phyloP scores from a whole-genome alignment of 306 rosid species.

The Cucumis sativus region Cucumber_9930_V3 NC_026655.2:26818501-26819000 shows the following conservation, averaged over 20 bases:
- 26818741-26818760: not conserved
- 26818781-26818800: not conserved
- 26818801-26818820: not conserved
- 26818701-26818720: not conserved
- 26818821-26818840: not conserved
- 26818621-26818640: not conserved
- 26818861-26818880: not conserved
- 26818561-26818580: not conserved
- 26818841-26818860: not conserved
- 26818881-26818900: not conserved
- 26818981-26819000: constrained; percentile 87
- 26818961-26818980: constrained; percentile 86
- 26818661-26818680: not conserved
- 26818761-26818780: not conserved
- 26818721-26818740: not conserved
- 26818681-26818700: not conserved
- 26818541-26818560: not conserved
- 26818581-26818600: not conserved
- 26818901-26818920: not conserved
- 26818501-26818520: not conserved
- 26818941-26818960: constrained; percentile 44
- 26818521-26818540: not conserved
- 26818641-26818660: not conserved
- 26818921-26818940: constrained; percentile 8
- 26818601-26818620: not conserved